phyloP scores from a whole-genome alignment of 495 filamentous ascomycete genomes.

The Neurospora discreta region DNA sequence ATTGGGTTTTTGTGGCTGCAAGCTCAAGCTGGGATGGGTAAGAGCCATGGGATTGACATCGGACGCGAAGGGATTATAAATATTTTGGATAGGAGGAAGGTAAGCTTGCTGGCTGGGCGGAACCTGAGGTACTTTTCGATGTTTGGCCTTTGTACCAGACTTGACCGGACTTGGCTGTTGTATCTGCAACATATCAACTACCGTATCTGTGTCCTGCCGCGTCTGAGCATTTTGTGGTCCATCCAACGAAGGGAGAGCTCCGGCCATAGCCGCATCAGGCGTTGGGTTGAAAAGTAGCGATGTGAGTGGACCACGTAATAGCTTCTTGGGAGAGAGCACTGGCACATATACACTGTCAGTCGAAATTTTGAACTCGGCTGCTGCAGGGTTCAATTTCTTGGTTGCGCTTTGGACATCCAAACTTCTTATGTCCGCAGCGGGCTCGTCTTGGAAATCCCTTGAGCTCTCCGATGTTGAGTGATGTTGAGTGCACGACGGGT shows the following conservation, averaged over 20 bases:
- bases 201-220: background rate
- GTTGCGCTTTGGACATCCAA: background rate
- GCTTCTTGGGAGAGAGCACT: conserved; percentile 9
- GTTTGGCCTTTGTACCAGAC: background rate
- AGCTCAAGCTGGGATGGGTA: background rate
- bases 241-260: background rate
- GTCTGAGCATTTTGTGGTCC: background rate
- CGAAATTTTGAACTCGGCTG: conserved; percentile 18
- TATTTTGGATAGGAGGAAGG: background rate
- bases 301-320: conserved; percentile 12
- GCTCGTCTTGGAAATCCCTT: background rate
- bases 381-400: conserved; percentile 19
- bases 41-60: background rate
- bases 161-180: background rate
- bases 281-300: background rate
- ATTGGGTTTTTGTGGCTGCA: background rate
- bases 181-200: background rate
- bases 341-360: background rate
- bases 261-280: background rate
- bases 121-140: background rate
- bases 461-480: background rate
- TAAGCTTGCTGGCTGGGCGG: background rate
- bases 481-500: background rate
- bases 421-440: background rate
- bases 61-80: background rate